Evolutionary conservation across 495 filamentous ascomycete species (phyloP).

Genomic region (Aspergillus affinis): DNA sequence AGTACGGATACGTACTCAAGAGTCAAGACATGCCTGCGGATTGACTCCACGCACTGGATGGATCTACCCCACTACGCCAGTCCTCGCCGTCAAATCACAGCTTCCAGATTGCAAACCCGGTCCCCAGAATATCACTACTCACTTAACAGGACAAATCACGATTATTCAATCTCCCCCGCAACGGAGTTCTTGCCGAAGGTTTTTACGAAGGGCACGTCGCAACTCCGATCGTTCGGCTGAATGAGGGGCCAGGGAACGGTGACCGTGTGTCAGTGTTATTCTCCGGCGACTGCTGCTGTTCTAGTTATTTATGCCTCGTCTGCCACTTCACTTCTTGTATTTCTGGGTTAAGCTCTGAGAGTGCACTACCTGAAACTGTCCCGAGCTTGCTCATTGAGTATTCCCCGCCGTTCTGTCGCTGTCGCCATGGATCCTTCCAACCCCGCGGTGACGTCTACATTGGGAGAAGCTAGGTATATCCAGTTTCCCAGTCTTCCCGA

Average conservation of each 20-base stretch:
- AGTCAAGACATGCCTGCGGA: too few species aligned
- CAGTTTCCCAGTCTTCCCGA: slow-evolving; percentile 60
- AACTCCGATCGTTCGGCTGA: slow-evolving; percentile 27
- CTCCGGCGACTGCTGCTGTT: too few species aligned
- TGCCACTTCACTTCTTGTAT: not conserved
- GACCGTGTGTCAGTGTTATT: not conserved
- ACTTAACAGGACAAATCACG: slow-evolving; percentile 4
- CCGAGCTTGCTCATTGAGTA: too few species aligned
- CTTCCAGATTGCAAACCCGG: not conserved
- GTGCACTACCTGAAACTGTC: not conserved
- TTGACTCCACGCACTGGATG: too few species aligned
- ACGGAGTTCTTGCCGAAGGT: slow-evolving; percentile 23
- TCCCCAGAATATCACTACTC: slow-evolving; percentile 3
- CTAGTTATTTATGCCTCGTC: not conserved
- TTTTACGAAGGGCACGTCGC: slow-evolving; percentile 21
- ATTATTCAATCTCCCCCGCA: slow-evolving; percentile 21
- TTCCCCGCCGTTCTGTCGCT: not conserved
- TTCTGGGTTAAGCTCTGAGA: not conserved
- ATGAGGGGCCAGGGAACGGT: slow-evolving; percentile 38
- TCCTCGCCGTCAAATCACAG: slow-evolving; percentile 13
- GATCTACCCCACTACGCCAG: slow-evolving; percentile 7
- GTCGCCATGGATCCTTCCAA: slow-evolving; percentile 29
- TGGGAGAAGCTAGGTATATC: slow-evolving; percentile 56
- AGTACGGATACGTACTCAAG: too few species aligned
- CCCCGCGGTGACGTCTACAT: slow-evolving; percentile 21